Conservation (phyloP, 371 early-diverging fungal species). For the Batkoa obscura region DNA sequence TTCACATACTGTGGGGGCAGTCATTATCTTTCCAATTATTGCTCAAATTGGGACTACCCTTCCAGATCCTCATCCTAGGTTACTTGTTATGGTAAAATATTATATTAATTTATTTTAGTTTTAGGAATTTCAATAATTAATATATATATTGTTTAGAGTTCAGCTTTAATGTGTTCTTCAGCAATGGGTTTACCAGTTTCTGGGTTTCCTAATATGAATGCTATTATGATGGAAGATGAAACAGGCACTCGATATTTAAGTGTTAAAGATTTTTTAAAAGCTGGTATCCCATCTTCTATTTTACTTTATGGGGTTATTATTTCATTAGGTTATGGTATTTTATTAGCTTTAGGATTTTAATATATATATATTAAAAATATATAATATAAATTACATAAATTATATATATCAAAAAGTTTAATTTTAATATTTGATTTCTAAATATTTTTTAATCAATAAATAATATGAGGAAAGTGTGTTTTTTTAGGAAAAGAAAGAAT, state of each 20-base stretch:
- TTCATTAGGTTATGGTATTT: constrained; percentile 55
- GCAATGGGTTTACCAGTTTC: constrained; percentile 90
- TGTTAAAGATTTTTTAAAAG: constrained; percentile 65
- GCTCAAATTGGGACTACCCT: constrained; percentile 47
- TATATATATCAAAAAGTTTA: too few species aligned
- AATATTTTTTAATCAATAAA: too few species aligned
- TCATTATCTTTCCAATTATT: constrained; percentile 66
- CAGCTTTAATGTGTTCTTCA: constrained; percentile 62
- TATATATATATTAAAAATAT: not conserved
- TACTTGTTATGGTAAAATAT: constrained; percentile 74
- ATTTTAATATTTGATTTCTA: too few species aligned
- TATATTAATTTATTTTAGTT: constrained; percentile 15
- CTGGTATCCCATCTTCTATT: constrained; percentile 59
- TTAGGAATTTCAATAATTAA: too few species aligned
- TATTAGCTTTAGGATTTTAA: constrained; percentile 32
- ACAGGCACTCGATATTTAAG: constrained; percentile 70
- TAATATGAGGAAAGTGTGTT: too few species aligned
- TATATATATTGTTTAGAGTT: constrained; percentile 14
- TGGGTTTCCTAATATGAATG: constrained; percentile 93
- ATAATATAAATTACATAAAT: too few species aligned
- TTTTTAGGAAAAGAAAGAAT: too few species aligned
- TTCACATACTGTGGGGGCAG: constrained; percentile 82
- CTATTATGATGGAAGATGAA: constrained; percentile 78
- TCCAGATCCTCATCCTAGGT: constrained; percentile 62
- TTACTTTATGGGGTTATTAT: constrained; percentile 45